These are phyloP conservation scores for Mucor irregularis DNA, from an alignment of 371 early-diverging fungal species.

Conservation along the genomic window DNA sequence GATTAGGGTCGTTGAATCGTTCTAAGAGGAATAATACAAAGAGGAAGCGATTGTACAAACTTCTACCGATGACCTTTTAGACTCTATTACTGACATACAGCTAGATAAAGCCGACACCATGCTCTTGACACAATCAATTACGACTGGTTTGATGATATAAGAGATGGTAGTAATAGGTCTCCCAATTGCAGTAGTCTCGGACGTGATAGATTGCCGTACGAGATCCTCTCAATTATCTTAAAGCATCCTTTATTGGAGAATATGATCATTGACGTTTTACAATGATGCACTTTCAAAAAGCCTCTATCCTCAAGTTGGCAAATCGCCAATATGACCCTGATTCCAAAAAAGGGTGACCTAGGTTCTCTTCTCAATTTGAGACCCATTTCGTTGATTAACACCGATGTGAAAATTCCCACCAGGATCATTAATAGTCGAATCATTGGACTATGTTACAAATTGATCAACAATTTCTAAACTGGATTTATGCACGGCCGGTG, in stretches of 20 bases:
- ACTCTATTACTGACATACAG: not conserved
- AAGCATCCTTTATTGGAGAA: not conserved
- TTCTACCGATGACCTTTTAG: not conserved
- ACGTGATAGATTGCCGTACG: conserved; percentile 27
- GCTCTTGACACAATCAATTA: not conserved
- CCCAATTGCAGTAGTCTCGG: conserved; percentile 20
- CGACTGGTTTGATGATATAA: not conserved
- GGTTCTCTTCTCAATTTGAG: conserved; percentile 21
- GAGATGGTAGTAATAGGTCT: not conserved
- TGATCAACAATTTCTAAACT: conserved; percentile 6
- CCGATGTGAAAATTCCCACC: conserved; percentile 30
- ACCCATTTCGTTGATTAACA: conserved; percentile 28
- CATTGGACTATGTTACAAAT: not conserved
- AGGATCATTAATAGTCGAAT: conserved; percentile 14
- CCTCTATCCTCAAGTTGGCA: conserved; percentile 18
- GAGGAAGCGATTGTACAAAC: not conserved
- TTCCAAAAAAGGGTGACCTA: conserved; percentile 26
- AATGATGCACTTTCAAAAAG: conserved; percentile 5
- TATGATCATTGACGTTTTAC: not conserved
- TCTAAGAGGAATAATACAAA: conserved; percentile 4
- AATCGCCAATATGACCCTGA: conserved; percentile 12
- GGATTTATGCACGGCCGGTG: conserved; percentile 12
- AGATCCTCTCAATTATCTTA: conserved; percentile 8
- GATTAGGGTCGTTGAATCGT: conserved; percentile 6
- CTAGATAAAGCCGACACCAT: not conserved